Evolutionary conservation across 2,329 filamentous ascomycete genomes (phyloP).

Genomic region (Hypoxylon sp.): DNA sequence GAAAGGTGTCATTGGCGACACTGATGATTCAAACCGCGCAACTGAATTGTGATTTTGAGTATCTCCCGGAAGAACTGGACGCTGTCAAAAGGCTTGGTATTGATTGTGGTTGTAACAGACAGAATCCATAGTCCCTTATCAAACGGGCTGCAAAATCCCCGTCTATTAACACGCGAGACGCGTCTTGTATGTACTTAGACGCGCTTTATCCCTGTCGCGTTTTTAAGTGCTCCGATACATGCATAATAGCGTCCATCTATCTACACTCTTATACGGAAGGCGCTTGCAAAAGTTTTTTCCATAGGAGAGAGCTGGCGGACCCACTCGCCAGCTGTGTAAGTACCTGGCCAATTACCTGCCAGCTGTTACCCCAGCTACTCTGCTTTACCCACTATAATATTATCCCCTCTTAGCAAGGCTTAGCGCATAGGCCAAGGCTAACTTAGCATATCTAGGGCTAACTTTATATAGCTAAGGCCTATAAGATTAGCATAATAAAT

Average conservation of each 20-base stretch:
- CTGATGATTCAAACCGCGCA: neutral
- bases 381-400: too few species aligned
- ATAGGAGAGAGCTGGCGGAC: too few species aligned
- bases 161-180: slow-evolving; percentile 30
- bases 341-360: too few species aligned
- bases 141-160: slow-evolving; percentile 26
- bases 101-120: slow-evolving; percentile 12
- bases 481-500: too few species aligned
- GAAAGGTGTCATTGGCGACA: slow-evolving; percentile 25
- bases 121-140: slow-evolving; percentile 11
- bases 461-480: too few species aligned
- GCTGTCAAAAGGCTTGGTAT: slow-evolving; percentile 1
- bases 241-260: slow-evolving; percentile 22
- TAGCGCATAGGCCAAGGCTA: too few species aligned
- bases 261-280: neutral
- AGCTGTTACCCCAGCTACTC: too few species aligned
- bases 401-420: too few species aligned
- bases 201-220: slow-evolving; percentile 28
- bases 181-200: slow-evolving; percentile 17
- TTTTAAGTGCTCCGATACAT: slow-evolving; percentile 31
- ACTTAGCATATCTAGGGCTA: too few species aligned
- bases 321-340: too few species aligned
- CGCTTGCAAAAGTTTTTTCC: too few species aligned
- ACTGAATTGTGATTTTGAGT: slow-evolving; percentile 5
- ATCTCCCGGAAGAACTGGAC: neutral